A percentile compares a stretch with the other conserved stretches of the same genome.
These are phyloP conservation scores for Trematosphaeria pertusa DNA, from an alignment of 2,329 filamentous ascomycete genomes.

Conservation along the genomic window DNA sequence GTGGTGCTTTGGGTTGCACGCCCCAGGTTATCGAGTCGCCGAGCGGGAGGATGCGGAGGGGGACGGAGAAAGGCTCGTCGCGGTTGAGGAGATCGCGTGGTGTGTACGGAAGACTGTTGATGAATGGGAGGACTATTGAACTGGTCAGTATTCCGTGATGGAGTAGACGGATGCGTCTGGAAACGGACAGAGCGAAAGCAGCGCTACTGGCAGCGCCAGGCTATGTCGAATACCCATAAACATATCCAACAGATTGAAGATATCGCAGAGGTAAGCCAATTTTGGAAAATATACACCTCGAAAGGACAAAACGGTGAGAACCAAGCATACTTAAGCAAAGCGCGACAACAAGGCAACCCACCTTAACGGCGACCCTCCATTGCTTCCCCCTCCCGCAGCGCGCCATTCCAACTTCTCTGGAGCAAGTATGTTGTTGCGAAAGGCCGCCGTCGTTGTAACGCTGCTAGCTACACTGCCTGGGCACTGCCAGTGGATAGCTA, in stretches of 20 bases:
- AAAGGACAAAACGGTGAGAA: too few species aligned
- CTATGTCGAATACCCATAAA: neutral
- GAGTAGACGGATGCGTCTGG: neutral
- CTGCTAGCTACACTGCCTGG: neutral
- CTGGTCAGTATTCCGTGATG: conserved; percentile 3
- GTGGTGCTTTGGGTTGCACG: conserved; percentile 26
- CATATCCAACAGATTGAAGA: too few species aligned
- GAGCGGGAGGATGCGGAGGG: conserved; percentile 33
- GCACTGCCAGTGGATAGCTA: neutral
- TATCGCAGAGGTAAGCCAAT: too few species aligned
- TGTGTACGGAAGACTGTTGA: conserved; percentile 8
- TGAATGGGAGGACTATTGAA: conserved; percentile 12
- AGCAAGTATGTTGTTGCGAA: too few species aligned
- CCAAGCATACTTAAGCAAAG: too few species aligned
- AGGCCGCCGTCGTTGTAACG: too few species aligned
- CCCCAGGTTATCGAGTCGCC: conserved; percentile 42
- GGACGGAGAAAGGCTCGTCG: conserved; percentile 9
- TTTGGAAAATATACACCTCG: too few species aligned
- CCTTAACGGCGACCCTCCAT: too few species aligned
- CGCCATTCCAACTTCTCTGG: too few species aligned
- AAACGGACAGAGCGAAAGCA: conserved; percentile 2
- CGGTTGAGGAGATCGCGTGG: neutral
- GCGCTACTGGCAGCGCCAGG: conserved; percentile 3
- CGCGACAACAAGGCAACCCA: too few species aligned
- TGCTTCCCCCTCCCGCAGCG: too few species aligned